Evolutionary conservation across 768 basidiomycete species (phyloP).

Genomic region (Fistulinella prunicolor): DNA sequence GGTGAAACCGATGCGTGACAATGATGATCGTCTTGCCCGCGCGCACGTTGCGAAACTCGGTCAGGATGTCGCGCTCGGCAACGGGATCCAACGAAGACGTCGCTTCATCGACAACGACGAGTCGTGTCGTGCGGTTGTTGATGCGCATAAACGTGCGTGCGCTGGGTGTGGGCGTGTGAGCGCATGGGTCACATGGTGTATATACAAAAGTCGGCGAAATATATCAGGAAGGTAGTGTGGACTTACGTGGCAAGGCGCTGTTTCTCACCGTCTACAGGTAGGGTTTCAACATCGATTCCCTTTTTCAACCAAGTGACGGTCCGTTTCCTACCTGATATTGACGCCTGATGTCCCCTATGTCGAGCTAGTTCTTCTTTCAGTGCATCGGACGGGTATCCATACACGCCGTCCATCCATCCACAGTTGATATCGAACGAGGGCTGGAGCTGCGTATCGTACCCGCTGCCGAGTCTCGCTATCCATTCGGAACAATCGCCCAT

Average conservation of each 20-base stretch:
- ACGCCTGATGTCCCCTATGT: slow-evolving; percentile 20
- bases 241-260: slow-evolving; percentile 51
- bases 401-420: slow-evolving; percentile 20
- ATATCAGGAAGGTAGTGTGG: background rate
- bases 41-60: slow-evolving; percentile 35
- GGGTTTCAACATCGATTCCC: slow-evolving; percentile 4
- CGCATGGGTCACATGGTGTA: background rate
- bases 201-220: background rate
- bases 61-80: slow-evolving; percentile 48
- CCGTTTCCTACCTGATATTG: slow-evolving; percentile 20
- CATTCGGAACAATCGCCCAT: slow-evolving; percentile 27
- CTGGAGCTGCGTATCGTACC: slow-evolving; percentile 31
- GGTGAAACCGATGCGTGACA: slow-evolving; percentile 54
- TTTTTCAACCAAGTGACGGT: slow-evolving; percentile 2
- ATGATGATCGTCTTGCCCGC: slow-evolving; percentile 53
- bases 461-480: slow-evolving; percentile 35
- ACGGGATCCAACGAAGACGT: slow-evolving; percentile 55
- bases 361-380: slow-evolving; percentile 20
- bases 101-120: slow-evolving; percentile 58
- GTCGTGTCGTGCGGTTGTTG: slow-evolving; percentile 33
- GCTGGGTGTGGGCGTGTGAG: slow-evolving; percentile 20
- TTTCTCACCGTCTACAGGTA: slow-evolving; percentile 38
- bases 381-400: slow-evolving; percentile 19
- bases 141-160: slow-evolving; percentile 46
- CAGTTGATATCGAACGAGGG: slow-evolving; percentile 19